Evolutionary conservation across 495 filamentous ascomycete species (phyloP), one percentile per base, ranked within the genome.

Genomic region (Peziza echinospora): DNA sequence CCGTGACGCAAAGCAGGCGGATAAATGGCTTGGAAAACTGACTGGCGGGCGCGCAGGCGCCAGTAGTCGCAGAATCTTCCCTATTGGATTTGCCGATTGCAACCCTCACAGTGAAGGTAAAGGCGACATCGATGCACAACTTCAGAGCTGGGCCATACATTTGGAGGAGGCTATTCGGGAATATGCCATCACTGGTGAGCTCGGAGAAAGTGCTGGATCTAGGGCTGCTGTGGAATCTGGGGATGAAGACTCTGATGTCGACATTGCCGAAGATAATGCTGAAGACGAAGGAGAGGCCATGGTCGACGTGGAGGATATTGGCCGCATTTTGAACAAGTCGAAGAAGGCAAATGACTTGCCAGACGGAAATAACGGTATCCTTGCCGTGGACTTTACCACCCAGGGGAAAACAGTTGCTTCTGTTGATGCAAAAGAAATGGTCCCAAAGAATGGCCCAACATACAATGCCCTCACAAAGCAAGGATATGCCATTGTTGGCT

Each of bases 1-100:
- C 57, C 81, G 78, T 24, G 85, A 96, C 57, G 87, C 86, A 0
- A 77, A 75, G 54, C 76, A 89, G 46, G 67, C 89, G 1, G 87
- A 96, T 54, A 86, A 77, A 56, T 96, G 87, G 89, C 80, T 96
- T 76, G 86, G 87, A 26, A 89, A 79, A 54, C 66, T 96, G 47
- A 93, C 84, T 0, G 80, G 75, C 2, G 69, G 75, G 50, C 89
- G 82, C 61, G 64, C 68, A 47, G 73, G 57, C 9, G 5, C 21
- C 22, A 21, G 10, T 11, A 59, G 48, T 10, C 48, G 57, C n/a
- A 62, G 78, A 45, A 78, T 83, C 0, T 94, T 77, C 53, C 89
- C 87, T 2, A 63, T 96, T 2, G 87, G 87, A 2, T 76, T 86
- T 67, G 84, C 80, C 1, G 84, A 94, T 64, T 72, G 80, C 41